A percentile compares a stretch with the other conserved stretches of the same genome.
These are phyloP conservation scores for Fulvia fulva DNA, from an alignment of 2,329 filamentous ascomycete species.

Conservation along the genomic window DNA sequence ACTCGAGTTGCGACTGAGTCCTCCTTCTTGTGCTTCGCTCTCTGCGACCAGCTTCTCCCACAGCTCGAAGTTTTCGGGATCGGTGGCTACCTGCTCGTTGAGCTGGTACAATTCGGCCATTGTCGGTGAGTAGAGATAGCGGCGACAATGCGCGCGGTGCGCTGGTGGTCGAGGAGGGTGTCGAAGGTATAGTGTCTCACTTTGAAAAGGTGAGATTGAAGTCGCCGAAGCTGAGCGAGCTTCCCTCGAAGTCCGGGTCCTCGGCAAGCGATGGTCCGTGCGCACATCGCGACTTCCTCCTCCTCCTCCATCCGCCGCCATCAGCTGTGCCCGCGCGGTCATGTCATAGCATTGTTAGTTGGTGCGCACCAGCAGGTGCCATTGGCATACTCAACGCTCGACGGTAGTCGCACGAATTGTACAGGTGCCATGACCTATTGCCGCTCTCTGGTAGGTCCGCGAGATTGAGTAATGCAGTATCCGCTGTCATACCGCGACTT, in stretches of 20 bases:
- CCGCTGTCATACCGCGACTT: background rate
- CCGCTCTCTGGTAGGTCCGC: background rate
- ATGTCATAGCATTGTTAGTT: too few species aligned
- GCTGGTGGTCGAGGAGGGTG: background rate
- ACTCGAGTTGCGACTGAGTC: conserved; percentile 93
- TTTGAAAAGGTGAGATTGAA: background rate
- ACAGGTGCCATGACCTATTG: background rate
- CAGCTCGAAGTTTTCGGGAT: conserved; percentile 85
- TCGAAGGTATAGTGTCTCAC: background rate
- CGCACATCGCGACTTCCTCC: background rate
- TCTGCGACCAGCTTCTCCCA: conserved; percentile 91
- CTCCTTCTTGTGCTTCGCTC: conserved; percentile 81
- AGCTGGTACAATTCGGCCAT: conserved; percentile 34
- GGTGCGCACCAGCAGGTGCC: too few species aligned
- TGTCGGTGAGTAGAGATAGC: background rate
- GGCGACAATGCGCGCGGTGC: background rate
- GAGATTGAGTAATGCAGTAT: background rate
- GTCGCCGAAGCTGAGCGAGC: background rate
- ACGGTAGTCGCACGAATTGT: too few species aligned
- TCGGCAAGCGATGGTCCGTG: background rate
- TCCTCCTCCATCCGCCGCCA: too few species aligned
- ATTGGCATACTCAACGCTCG: too few species aligned
- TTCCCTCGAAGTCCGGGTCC: background rate
- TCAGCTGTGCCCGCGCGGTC: too few species aligned
- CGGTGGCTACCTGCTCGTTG: conserved; percentile 44